phyloP scores from a whole-genome alignment of 768 basidiomycete species.

The Aureoboletus auriporus region DNA sequence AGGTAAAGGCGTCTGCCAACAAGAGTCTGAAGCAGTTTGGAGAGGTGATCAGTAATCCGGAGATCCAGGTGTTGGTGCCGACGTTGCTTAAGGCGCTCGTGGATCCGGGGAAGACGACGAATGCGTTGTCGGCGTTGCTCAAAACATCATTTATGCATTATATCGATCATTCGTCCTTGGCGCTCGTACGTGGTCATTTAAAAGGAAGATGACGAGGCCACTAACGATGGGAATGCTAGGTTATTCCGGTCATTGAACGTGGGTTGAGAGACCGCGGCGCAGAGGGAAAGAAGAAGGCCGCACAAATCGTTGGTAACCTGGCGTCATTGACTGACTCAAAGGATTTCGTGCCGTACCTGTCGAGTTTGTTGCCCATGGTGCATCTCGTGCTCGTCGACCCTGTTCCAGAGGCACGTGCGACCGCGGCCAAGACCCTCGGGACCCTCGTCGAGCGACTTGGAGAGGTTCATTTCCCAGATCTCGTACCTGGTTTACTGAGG shows the following conservation, averaged over 20 bases:
- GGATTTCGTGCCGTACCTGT: conserved; percentile 95
- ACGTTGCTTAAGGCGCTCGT: conserved; percentile 91
- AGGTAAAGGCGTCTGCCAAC: conserved; percentile 91
- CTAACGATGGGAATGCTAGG: conserved; percentile 37
- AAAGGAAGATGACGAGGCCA: not conserved
- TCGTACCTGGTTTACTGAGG: conserved; percentile 84
- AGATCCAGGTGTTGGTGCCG: conserved; percentile 88
- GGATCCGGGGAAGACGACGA: conserved; percentile 88
- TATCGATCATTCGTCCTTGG: conserved; percentile 94
- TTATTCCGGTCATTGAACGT: conserved; percentile 92
- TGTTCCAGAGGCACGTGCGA: conserved; percentile 95
- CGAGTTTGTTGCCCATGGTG: conserved; percentile 82
- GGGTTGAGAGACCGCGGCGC: conserved; percentile 90
- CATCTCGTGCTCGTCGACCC: conserved; percentile 93
- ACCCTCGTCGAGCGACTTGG: conserved; percentile 96
- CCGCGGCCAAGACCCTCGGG: conserved; percentile 94
- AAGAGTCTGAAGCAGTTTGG: conserved; percentile 96
- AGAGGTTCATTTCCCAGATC: conserved; percentile 91
- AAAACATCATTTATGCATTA: conserved; percentile 98
- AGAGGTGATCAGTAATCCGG: conserved; percentile 96
- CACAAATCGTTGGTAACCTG: conserved; percentile 96
- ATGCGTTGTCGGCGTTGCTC: conserved; percentile 78
- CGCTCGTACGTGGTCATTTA: conserved; percentile 56
- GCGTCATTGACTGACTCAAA: conserved; percentile 84
- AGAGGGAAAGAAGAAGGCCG: conserved; percentile 92